Evolutionary conservation across 495 filamentous ascomycete genomes (phyloP), one percentile per base, ranked within the genome.

Genomic region (Parachaetomium inaequale): DNA sequence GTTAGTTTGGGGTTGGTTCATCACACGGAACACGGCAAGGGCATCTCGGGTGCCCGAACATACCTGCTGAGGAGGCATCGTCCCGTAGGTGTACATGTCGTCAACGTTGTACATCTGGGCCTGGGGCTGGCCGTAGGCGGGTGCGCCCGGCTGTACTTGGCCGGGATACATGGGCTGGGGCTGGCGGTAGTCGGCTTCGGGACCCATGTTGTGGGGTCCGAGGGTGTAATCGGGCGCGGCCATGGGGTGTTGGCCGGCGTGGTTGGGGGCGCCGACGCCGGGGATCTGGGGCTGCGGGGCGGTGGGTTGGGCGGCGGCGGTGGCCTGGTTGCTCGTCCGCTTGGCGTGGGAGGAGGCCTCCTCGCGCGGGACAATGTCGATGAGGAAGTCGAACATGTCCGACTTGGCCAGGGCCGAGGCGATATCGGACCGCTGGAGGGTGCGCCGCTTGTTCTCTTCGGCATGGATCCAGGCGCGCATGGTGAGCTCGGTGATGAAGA

Each of bases 381-480:
- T 98, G 57, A 98, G 81, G 77, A 98, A 98, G 78, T 98, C 94
- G 76, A 98, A 98, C 94, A 98, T 98, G 75, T 98, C 94, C 38
- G 91, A 96, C 77, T 98, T 98, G 59, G 92, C 89, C 32, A 98
- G 82, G 17, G 94, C 94, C 28, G 89, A 92, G 54, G 94, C 94
- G 73, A 98, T 98, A 70, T 98, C 94, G 50, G 91, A 95, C 47
- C 94, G 86, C 75, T 98, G 94, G 36, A 98, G 81, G 2, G 94
- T 98, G 14, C 94, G 87, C 15, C 94, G 84, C 79, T 98, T 98
- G 81, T 98, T 98, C 74, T 98, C 94, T 71, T 98, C 94, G 5
- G 94, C 94, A 68, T 98, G 94, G 28, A 98, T 98, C 94, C 94
- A 98, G n/a, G 94, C 94, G 53, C 94, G 91, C 94, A 98, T 98